Base-by-base conservation (phyloP, 805 yeast genomes). In the Candida koratica region DNA sequence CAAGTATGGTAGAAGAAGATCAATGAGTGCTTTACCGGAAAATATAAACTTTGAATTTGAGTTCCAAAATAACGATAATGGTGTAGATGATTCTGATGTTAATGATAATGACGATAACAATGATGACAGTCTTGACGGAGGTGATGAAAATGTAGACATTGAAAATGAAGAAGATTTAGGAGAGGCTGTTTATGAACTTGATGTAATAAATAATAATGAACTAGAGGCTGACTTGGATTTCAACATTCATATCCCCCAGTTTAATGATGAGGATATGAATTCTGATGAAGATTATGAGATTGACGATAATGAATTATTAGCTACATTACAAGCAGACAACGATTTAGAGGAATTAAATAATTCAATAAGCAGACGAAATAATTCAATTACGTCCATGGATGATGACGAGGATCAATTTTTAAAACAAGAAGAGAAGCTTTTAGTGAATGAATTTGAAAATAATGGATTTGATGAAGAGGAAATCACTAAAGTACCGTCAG, bases 251-350 rank as follows among this genome's bases (percentile, higher is more conserved):
- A 80, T 74, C 3, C 81, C 80, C 11, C 71, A 67, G 43, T 58
- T 75, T 40, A 66, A 67, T 31, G 79, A 73, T 17, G 66, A 62
- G 17, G 74, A 66, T 32, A 47, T 64, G 28, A 61, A 61, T 39
- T 75, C 82, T 0, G 87, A 79, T 38, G 86, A 77, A 8, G 89
- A 79, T 48, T 79, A 80, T 47, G 80, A 74, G 45, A 68, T 74
- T 41, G 80, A 67, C 46, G 73, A 67, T 44, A 66, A 67, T 42
- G 73, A 65, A 41, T 50, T 67, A 20, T 51, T 67, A 28, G 73
- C 73, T 12, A 69, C 73, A 2, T 51, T 69, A 22, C 71, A 69
- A 43, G 73, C 70, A 1, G 75, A 69, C 38, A 65, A 66, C 33
- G 73, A 67, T 40, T 38, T 59, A 12, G 72, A 64, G 26, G 71